These are phyloP conservation scores for Poa pratensis DNA, from an alignment of 176 grass and related monocot genomes.

Conservation along the genomic window DNA sequence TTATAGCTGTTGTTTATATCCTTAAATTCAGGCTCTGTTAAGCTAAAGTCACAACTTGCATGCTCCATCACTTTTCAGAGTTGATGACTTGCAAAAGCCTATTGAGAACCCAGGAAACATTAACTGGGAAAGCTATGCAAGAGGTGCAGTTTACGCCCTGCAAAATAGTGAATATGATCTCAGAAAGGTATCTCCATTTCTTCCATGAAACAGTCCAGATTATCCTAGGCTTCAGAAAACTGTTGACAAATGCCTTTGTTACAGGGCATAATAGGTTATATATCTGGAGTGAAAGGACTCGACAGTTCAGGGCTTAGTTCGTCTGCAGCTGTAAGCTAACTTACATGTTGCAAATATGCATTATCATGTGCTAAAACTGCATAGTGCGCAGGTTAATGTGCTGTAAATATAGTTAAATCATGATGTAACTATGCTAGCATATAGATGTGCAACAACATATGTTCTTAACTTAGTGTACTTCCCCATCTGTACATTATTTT, in stretches of 20 bases:
- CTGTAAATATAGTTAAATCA: not conserved
- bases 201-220: slow-evolving; percentile 33
- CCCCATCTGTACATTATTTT: slow-evolving; percentile 2
- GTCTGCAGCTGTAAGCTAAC: slow-evolving; percentile 84
- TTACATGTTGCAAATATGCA: not conserved
- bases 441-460: not conserved
- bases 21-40: slow-evolving; percentile 15
- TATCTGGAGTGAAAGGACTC: slow-evolving; percentile 85
- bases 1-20: slow-evolving; percentile 6
- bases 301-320: slow-evolving; percentile 98
- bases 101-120: slow-evolving; percentile 66
- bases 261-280: slow-evolving; percentile 83
- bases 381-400: not conserved
- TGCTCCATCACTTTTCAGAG: slow-evolving; percentile 49
- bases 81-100: slow-evolving; percentile 71
- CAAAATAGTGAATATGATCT: slow-evolving; percentile 84
- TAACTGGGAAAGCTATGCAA: slow-evolving; percentile 81
- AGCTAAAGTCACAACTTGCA: slow-evolving; percentile 28
- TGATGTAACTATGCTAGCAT: slow-evolving; percentile 7
- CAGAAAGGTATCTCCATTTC: slow-evolving; percentile 60
- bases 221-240: slow-evolving; percentile 2
- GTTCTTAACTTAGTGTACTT: not conserved
- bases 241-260: slow-evolving; percentile 34
- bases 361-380: not conserved
- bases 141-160: slow-evolving; percentile 91